A percentile compares a stretch with the other conserved stretches of the same genome.
Conservation (phyloP, 2,329 filamentous ascomycete genomes). For the Cercospora berteroae region DNA sequence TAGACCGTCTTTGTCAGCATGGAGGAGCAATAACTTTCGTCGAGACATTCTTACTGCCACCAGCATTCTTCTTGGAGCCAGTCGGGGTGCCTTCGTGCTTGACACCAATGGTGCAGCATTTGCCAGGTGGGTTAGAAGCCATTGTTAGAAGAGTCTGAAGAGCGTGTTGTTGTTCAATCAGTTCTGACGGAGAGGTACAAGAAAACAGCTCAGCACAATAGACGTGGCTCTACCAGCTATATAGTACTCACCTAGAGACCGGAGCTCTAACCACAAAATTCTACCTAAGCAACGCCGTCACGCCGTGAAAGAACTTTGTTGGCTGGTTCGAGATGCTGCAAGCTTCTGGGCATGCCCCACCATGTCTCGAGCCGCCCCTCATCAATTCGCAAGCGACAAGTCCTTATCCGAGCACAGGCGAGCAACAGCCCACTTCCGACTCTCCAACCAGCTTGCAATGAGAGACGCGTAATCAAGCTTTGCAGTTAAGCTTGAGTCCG, state of each 20-base stretch:
- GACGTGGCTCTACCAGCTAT: background rate
- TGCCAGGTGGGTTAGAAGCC: constrained; percentile 39
- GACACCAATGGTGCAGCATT: constrained; percentile 42
- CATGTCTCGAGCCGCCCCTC: background rate
- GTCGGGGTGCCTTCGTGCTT: constrained; percentile 38
- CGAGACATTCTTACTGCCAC: constrained; percentile 30
- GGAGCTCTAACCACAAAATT: background rate
- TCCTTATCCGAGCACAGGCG: background rate
- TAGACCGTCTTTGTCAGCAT: constrained; percentile 30
- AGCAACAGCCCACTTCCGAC: background rate
- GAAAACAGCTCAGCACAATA: background rate
- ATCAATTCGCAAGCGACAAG: background rate
- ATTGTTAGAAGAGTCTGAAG: constrained; percentile 22
- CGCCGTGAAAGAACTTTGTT: background rate
- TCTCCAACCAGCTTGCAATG: background rate
- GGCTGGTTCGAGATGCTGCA: background rate
- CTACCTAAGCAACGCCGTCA: background rate
- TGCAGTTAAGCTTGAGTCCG: background rate
- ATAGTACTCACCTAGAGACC: background rate
- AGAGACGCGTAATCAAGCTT: background rate
- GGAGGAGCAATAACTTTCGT: background rate
- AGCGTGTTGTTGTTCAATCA: background rate
- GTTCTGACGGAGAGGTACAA: background rate
- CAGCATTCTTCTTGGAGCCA: constrained; percentile 38
- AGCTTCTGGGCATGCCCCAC: constrained; percentile 6